A percentile compares a stretch with the other conserved stretches of the same genome.
Conservation (phyloP, 345 rosid species). For the Eutrema yunnanense region DNA sequence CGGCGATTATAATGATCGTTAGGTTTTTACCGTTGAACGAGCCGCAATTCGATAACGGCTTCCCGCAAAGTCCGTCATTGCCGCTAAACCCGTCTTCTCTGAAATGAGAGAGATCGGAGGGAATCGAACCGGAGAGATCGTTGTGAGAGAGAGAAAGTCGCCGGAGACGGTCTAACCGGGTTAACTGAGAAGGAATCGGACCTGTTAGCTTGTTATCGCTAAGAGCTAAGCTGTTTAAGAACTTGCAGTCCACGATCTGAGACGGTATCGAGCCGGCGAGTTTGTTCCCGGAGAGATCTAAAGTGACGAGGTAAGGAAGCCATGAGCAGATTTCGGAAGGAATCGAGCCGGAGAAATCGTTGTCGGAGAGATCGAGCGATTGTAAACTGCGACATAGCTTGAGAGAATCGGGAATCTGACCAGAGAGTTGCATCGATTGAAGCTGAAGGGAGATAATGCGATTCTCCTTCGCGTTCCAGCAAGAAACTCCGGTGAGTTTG, state of each 20-base stretch:
- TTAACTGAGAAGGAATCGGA: constrained; percentile 43
- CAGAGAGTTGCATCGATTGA: constrained; percentile 34
- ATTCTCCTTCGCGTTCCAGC: constrained; percentile 55
- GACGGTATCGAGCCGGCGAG: constrained; percentile 49
- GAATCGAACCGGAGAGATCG: constrained; percentile 46
- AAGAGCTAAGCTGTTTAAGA: constrained; percentile 39
- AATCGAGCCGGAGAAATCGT: constrained; percentile 45
- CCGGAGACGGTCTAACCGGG: constrained; percentile 42
- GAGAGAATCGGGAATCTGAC: constrained; percentile 47
- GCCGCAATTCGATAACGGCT: constrained; percentile 45
- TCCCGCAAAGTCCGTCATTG: constrained; percentile 42
- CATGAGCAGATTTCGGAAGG: constrained; percentile 49
- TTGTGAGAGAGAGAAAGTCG: constrained; percentile 39
- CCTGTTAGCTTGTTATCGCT: constrained; percentile 44
- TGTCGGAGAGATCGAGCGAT: constrained; percentile 43
- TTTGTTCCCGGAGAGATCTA: constrained; percentile 50
- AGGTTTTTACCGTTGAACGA: constrained; percentile 40
- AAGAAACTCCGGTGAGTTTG: constrained; percentile 46
- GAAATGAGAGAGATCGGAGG: constrained; percentile 36
- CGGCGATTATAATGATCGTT: constrained; percentile 39
- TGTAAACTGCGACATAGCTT: constrained; percentile 47
- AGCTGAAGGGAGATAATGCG: constrained; percentile 42
- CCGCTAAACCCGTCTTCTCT: constrained; percentile 34
- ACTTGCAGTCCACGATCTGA: constrained; percentile 40
- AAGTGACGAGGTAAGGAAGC: constrained; percentile 46